phyloP scores from a whole-genome alignment of 2,329 filamentous ascomycete genomes.

The Diplodia seriata region DNA sequence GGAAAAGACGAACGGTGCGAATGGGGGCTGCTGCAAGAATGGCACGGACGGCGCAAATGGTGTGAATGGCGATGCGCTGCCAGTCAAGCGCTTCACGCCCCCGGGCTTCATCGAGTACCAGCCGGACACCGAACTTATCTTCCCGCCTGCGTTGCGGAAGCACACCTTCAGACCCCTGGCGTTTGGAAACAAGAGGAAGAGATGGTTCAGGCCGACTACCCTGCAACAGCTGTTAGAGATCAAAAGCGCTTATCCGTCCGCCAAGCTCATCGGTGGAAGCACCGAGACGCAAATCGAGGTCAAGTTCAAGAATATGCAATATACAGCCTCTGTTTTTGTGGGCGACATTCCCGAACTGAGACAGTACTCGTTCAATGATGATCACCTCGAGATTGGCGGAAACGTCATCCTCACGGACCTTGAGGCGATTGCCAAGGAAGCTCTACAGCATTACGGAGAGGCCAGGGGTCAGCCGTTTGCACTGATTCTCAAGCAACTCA shows the following conservation, averaged over 20 bases:
- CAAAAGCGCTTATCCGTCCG: constrained; percentile 81
- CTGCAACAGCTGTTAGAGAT: constrained; percentile 88
- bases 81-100: constrained; percentile 73
- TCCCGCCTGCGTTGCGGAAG: constrained; percentile 83
- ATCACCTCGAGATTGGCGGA: constrained; percentile 88
- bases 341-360: constrained; percentile 91
- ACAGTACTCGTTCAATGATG: constrained; percentile 78
- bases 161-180: constrained; percentile 81
- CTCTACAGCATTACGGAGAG: constrained; percentile 77
- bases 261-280: constrained; percentile 94
- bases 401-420: constrained; percentile 93
- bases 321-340: constrained; percentile 87
- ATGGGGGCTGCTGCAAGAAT: constrained; percentile 55
- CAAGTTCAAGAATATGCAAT: constrained; percentile 95
- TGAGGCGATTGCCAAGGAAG: constrained; percentile 81
- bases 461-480: constrained; percentile 78
- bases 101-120: constrained; percentile 95
- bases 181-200: constrained; percentile 94
- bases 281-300: constrained; percentile 98
- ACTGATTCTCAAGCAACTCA: constrained; percentile 92
- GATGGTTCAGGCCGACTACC: constrained; percentile 89
- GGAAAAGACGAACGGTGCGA: constrained; percentile 56
- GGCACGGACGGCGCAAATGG: constrained; percentile 45
- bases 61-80: constrained; percentile 51
- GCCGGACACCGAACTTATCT: constrained; percentile 92